Conservation (phyloP, 257 asterid genomes). For the Buddleja alternifolia region DNA sequence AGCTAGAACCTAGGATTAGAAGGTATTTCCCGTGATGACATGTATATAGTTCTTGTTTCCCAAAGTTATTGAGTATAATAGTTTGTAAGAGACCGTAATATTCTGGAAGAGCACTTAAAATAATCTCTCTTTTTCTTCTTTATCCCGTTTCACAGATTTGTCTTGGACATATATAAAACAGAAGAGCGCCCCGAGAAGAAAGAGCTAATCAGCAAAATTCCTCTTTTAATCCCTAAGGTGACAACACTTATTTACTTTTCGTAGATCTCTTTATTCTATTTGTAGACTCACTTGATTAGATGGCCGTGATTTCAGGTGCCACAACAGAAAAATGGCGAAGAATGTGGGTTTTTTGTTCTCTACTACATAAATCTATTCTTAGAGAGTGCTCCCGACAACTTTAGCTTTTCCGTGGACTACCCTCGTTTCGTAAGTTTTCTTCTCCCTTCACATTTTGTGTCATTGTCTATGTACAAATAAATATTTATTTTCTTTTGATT, state of each 20-base stretch:
- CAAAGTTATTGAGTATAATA: neutral
- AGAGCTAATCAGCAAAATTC: conserved; percentile 43
- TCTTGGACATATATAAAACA: conserved; percentile 46
- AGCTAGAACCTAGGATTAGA: conserved; percentile 64
- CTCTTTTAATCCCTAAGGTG: conserved; percentile 64
- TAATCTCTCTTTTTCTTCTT: neutral
- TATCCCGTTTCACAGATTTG: conserved; percentile 44
- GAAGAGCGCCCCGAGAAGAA: conserved; percentile 41
- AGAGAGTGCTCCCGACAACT: conserved; percentile 49
- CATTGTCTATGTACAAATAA: neutral
- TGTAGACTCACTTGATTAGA: conserved; percentile 16
- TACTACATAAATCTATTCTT: conserved; percentile 52
- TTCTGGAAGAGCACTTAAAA: neutral
- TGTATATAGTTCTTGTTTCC: neutral
- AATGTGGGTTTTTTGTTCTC: conserved; percentile 65
- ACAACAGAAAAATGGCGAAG: conserved; percentile 54
- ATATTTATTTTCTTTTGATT: conserved; percentile 17
- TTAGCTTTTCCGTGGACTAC: conserved; percentile 51
- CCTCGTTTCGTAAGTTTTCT: conserved; percentile 70
- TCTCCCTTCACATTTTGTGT: conserved; percentile 13
- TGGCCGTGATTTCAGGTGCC: conserved; percentile 59
- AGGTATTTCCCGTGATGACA: conserved; percentile 37
- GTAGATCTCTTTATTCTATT: conserved; percentile 7
- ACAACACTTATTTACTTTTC: conserved; percentile 17
- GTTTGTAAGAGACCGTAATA: neutral